A percentile compares a stretch with the other conserved stretches of the same genome.
phyloP scores from a whole-genome alignment of 768 basidiomycete species.

The Infundibulicybe gibba region DNA sequence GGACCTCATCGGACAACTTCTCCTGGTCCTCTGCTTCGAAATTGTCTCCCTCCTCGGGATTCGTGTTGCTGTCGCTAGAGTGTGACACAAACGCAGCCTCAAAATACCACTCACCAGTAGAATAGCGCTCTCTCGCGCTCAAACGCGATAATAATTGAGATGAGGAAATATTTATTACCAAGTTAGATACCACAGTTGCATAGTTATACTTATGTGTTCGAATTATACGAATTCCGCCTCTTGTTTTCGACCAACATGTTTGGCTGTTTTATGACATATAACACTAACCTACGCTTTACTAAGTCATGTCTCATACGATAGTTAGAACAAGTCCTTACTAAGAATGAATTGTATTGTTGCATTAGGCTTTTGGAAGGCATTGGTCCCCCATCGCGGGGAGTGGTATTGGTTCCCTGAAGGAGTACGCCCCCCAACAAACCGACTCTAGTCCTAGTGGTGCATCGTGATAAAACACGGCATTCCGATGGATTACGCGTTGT shows the following conservation, averaged over 20 bases:
- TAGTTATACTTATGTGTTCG: too few relatives aligned
- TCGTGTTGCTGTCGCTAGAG: conserved; percentile 13
- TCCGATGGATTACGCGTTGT: conserved; percentile 41
- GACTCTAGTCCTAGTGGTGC: conserved; percentile 9
- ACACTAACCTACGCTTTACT: too few relatives aligned
- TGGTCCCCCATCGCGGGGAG: conserved; percentile 2
- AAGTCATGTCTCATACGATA: conserved; percentile 23
- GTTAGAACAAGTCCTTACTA: too few relatives aligned
- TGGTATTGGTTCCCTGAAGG: background rate
- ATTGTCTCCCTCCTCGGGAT: conserved; percentile 49
- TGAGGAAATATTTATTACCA: too few relatives aligned
- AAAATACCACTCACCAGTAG: too few relatives aligned
- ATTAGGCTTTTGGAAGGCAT: conserved; percentile 2
- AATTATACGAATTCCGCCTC: too few relatives aligned
- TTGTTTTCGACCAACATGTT: too few relatives aligned
- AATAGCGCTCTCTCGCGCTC: too few relatives aligned
- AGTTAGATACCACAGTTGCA: too few relatives aligned
- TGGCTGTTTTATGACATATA: conserved; percentile 12
- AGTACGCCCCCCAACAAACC: background rate
- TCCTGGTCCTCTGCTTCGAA: conserved; percentile 76
- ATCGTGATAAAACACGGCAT: conserved; percentile 63
- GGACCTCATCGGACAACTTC: conserved; percentile 80
- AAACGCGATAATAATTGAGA: too few relatives aligned
- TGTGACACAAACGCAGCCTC: too few relatives aligned
- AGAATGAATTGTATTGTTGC: background rate